phyloP scores from a whole-genome alignment of 495 filamentous ascomycete genomes.

The Bacidia rubella region DNA sequence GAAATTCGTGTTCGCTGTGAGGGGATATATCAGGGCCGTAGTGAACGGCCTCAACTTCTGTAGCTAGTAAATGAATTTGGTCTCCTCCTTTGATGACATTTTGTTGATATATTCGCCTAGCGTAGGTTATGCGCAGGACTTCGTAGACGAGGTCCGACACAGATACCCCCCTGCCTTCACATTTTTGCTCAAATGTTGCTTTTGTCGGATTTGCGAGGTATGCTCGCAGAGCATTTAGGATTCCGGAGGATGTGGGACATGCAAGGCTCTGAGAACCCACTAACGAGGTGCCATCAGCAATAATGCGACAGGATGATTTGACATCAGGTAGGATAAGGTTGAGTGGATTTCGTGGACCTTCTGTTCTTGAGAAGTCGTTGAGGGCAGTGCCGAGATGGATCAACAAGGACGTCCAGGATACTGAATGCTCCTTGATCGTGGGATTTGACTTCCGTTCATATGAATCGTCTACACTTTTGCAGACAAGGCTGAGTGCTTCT shows the following conservation, averaged over 20 bases:
- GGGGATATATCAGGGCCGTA: neutral
- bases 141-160: neutral
- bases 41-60: neutral
- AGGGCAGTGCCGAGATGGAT: neutral
- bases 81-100: neutral
- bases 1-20: neutral
- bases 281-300: neutral
- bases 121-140: neutral
- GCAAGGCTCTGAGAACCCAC: neutral
- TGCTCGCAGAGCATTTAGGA: neutral
- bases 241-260: neutral
- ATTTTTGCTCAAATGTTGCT: neutral
- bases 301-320: neutral
- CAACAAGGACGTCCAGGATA: neutral
- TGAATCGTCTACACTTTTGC: too few species aligned
- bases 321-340: neutral
- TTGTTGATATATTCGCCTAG: neutral
- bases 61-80: neutral
- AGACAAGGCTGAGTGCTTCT: neutral
- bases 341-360: neutral
- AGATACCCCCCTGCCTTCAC: neutral
- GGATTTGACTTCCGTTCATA: neutral
- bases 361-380: neutral
- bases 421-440: neutral
- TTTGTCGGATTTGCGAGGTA: neutral